Evolutionary conservation across 2,329 filamentous ascomycete genomes (phyloP).

Genomic region (Aspergillus sergii): DNA sequence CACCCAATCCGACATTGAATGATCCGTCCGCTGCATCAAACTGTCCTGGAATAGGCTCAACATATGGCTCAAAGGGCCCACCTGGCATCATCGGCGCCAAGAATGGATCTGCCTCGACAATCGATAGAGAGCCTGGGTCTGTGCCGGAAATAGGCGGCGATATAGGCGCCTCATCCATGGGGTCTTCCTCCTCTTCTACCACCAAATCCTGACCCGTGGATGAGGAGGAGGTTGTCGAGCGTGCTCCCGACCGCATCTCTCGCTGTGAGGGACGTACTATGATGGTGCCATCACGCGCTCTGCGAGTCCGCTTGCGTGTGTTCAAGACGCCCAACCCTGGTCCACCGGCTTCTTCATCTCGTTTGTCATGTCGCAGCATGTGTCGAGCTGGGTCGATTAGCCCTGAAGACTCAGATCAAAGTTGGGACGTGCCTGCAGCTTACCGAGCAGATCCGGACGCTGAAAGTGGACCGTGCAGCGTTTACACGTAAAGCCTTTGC

Average conservation of each 20-base stretch:
- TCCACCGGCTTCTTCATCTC: not conserved
- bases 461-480: not conserved
- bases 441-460: not conserved
- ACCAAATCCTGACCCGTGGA: not conserved
- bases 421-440: not conserved
- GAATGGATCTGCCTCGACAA: not conserved
- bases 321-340: not conserved
- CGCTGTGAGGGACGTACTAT: not conserved
- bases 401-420: not conserved
- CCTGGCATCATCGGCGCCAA: not conserved
- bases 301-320: not conserved
- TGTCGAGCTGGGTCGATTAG: not conserved
- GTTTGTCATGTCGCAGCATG: not conserved
- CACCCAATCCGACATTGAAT: not conserved
- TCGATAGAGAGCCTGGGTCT: not conserved
- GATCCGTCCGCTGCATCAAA: not conserved
- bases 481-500: not conserved
- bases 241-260: not conserved
- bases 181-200: not conserved
- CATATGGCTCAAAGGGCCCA: not conserved
- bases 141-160: not conserved
- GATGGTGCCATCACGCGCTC: not conserved
- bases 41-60: not conserved
- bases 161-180: not conserved
- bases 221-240: not conserved